These are phyloP conservation scores for Dendrobium officinale DNA, from an alignment of 106 monocot genomes.

Conservation along the genomic window DNA sequence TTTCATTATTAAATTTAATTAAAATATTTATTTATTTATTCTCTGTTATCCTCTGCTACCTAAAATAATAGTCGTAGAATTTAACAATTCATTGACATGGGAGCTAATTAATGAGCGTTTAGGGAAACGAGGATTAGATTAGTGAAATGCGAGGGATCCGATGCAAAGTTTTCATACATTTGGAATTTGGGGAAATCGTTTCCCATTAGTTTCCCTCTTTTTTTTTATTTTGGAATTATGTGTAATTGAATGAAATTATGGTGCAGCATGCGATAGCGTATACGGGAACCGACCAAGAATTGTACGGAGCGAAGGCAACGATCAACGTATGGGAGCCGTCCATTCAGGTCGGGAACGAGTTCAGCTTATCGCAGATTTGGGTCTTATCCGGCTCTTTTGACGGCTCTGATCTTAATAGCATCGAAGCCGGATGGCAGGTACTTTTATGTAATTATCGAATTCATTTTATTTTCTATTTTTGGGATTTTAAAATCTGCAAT, in stretches of 20 bases:
- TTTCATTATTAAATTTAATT: too few relatives aligned
- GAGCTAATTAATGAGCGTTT: background rate
- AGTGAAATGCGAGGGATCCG: background rate
- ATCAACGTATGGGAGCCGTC: constrained; percentile 92
- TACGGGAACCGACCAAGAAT: constrained; percentile 40
- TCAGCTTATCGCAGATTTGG: constrained; percentile 98
- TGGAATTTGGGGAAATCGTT: background rate
- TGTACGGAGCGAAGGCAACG: constrained; percentile 84
- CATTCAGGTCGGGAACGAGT: constrained; percentile 54
- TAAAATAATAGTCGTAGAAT: background rate
- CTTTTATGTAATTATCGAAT: constrained; percentile 1
- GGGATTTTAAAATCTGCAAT: too few relatives aligned
- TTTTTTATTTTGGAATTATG: background rate
- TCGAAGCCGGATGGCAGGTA: constrained; percentile 99
- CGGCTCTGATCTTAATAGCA: constrained; percentile 96
- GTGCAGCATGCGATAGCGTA: constrained; percentile 90
- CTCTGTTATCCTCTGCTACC: too few relatives aligned
- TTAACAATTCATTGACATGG: background rate
- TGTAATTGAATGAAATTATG: background rate
- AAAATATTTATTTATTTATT: too few relatives aligned
- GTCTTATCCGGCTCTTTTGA: constrained; percentile 92
- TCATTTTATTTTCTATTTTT: too few relatives aligned
- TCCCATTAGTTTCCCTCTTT: background rate
- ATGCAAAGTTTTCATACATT: background rate
- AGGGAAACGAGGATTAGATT: background rate